These are phyloP conservation scores for Fusarium sp. DNA, from an alignment of 2,329 filamentous ascomycete genomes.

Conservation along the genomic window DNA sequence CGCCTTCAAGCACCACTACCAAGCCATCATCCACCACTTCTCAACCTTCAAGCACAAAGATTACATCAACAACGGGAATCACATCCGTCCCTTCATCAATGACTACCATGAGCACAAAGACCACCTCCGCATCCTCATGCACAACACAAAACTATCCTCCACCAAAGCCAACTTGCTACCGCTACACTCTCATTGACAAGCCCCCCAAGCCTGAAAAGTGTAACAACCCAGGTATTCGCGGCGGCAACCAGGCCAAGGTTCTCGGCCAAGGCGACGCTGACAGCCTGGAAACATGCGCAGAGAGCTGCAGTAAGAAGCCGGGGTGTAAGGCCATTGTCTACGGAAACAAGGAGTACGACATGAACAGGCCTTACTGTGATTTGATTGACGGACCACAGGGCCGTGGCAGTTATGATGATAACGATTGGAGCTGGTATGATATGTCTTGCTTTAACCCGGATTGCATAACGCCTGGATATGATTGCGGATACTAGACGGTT, in stretches of 20 bases:
- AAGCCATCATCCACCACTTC: background rate
- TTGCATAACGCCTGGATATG: conserved; percentile 16
- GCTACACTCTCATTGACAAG: conserved; percentile 23
- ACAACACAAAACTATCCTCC: conserved; percentile 8
- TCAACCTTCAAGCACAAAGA: background rate
- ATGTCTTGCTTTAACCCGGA: conserved; percentile 33
- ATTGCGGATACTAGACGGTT: conserved; percentile 22
- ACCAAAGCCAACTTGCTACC: conserved; percentile 27
- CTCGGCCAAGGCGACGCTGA: conserved; percentile 25
- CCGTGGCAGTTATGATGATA: conserved; percentile 26
- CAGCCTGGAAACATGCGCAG: conserved; percentile 27
- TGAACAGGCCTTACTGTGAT: conserved; percentile 31
- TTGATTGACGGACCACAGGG: conserved; percentile 8
- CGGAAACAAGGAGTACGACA: conserved; percentile 24
- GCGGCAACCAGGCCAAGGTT: conserved; percentile 21
- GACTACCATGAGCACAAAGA: conserved; percentile 8
- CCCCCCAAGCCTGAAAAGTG: conserved; percentile 16
- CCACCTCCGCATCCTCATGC: background rate
- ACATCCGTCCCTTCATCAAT: background rate
- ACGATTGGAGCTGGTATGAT: conserved; percentile 28
- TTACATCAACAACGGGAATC: background rate
- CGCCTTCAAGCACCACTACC: background rate
- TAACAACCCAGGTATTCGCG: conserved; percentile 11
- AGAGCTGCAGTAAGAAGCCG: conserved; percentile 24
- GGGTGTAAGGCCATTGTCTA: conserved; percentile 27